Base-by-base conservation (phyloP, 768 basidiomycete genomes). In the Sarcomyxa edulis region DNA sequence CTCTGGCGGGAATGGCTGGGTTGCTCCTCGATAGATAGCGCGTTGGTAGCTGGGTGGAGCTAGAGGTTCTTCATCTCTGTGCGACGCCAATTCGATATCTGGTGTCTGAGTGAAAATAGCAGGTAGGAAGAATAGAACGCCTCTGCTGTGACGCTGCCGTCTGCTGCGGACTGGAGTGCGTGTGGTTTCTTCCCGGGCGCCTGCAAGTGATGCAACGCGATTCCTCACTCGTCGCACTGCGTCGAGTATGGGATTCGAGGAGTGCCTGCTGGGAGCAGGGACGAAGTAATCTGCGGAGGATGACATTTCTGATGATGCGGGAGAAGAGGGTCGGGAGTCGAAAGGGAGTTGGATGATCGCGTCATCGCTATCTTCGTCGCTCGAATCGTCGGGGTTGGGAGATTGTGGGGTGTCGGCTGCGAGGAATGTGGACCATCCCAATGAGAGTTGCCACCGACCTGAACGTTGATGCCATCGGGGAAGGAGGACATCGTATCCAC, bases 91-190 rank as follows among this genome's bases (percentile, higher is more conserved):
- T 47, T 74, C 72, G 32, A 75, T 61, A 40, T 73, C 69, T 30
- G 61, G 62, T 5, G 63, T 45, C 40, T 76, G 66, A 3, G 83
- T 70, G 55, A 89, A 84, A 49, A 87, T 80, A 23, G 86, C 84
- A 15, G 88, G 88, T 35, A 91, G 70, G 69, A 89, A 88, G 62
- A 85, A 89, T 34, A 89, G 60, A 27, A 86, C 75, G 23, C 83
- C 79, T 27, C 78, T 72, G 33, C 72, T 71, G 40, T 54, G 51
- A 11, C 63, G 56, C 40, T 66, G 64, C 40, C 74, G 65, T 40
- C 74, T 60, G 32, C 65, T 58, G 32, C 74, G 71, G 31, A 71
- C 51, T 28, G 76, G 70, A 2, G 73, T 69, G 20, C 74, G 68
- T 1, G 71, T 66, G 3, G 58, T 46, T 14, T 64, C 59, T 21